Percentiles rank a stretch among this genome's conserved stretches.
phyloP scores from a whole-genome alignment of 1,139 yeast species.

The Suhomyces chickasaworum region DNA sequence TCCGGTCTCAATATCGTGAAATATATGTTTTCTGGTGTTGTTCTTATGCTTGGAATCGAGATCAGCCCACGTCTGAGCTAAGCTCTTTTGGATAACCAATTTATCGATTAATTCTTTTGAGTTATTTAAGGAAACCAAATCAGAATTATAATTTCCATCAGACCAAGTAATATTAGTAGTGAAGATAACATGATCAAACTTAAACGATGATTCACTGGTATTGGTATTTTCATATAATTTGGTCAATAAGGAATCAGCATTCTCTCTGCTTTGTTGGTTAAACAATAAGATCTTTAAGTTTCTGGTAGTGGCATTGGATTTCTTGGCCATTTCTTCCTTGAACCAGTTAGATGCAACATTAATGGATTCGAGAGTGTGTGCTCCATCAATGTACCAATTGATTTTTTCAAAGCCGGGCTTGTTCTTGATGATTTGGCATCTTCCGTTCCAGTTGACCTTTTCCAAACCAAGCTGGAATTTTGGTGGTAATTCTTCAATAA shows the following conservation, averaged over 20 bases:
- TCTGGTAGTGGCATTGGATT: constrained; percentile 10
- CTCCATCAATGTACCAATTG: constrained; percentile 91
- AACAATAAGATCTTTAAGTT: constrained; percentile 60
- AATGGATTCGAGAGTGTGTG: constrained; percentile 89
- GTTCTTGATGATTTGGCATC: constrained; percentile 74
- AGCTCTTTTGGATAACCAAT: constrained; percentile 74
- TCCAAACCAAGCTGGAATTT: constrained; percentile 67
- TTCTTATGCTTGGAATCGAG: constrained; percentile 46
- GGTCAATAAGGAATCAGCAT: constrained; percentile 65
- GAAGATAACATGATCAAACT: constrained; percentile 77
- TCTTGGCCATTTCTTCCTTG: constrained; percentile 26
- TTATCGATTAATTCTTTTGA: constrained; percentile 72
- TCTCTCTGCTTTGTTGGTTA: constrained; percentile 89
- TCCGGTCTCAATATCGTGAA: constrained; percentile 76
- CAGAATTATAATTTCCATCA: constrained; percentile 76
- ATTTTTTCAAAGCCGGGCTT: constrained; percentile 45
- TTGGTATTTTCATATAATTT: constrained; percentile 45
- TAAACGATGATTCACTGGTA: constrained; percentile 29
- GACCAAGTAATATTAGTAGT: constrained; percentile 94
- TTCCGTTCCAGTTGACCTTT: constrained; percentile 84
- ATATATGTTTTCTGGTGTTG: constrained; percentile 50
- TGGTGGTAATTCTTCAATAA: constrained; percentile 48
- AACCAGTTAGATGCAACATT: constrained; percentile 84
- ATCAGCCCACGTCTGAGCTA: constrained; percentile 69
- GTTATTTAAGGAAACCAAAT: constrained; percentile 81